Evolutionary conservation across 1,284 basidiomycete genomes (phyloP).

Genomic region (Malassezia furfur): DNA sequence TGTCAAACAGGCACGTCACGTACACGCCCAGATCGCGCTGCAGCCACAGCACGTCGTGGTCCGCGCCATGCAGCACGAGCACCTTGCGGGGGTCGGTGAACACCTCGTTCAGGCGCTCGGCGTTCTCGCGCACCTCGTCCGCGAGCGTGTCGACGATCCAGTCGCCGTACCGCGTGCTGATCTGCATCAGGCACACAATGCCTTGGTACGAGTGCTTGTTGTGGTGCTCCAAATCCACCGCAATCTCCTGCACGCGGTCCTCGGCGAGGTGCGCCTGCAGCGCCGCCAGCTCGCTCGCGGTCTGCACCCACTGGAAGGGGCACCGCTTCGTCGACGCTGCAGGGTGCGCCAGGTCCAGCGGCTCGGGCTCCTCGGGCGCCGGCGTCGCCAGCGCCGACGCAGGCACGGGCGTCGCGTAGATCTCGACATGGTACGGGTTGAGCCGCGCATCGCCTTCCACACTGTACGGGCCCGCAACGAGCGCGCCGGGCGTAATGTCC

Average conservation of each 20-base stretch:
- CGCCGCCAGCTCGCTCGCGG: slow-evolving; percentile 54
- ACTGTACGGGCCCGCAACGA: slow-evolving; percentile 35
- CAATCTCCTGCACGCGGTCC: slow-evolving; percentile 62
- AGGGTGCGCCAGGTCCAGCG: slow-evolving; percentile 28
- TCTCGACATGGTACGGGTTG: slow-evolving; percentile 43
- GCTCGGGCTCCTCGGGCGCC: slow-evolving; percentile 23
- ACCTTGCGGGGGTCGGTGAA: slow-evolving; percentile 74
- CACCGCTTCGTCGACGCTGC: slow-evolving; percentile 58
- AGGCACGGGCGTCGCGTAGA: slow-evolving; percentile 25
- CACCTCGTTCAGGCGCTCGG: slow-evolving; percentile 59
- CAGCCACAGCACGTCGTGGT: slow-evolving; percentile 88
- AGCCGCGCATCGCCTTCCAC: slow-evolving; percentile 40
- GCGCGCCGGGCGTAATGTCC: not conserved
- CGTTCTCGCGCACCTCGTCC: slow-evolving; percentile 60
- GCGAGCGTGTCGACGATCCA: slow-evolving; percentile 75
- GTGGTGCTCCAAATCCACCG: slow-evolving; percentile 90
- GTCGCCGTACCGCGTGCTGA: slow-evolving; percentile 69
- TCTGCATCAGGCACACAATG: slow-evolving; percentile 79
- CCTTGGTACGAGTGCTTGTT: slow-evolving; percentile 73
- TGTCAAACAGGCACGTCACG: slow-evolving; percentile 90
- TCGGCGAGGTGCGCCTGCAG: slow-evolving; percentile 58
- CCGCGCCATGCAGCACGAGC: slow-evolving; percentile 79
- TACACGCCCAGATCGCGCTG: slow-evolving; percentile 91
- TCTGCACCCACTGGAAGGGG: slow-evolving; percentile 66
- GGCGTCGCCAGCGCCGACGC: slow-evolving; percentile 49